Conservation (phyloP, 495 filamentous ascomycete species). For the Aspergillus conjunctus region DNA sequence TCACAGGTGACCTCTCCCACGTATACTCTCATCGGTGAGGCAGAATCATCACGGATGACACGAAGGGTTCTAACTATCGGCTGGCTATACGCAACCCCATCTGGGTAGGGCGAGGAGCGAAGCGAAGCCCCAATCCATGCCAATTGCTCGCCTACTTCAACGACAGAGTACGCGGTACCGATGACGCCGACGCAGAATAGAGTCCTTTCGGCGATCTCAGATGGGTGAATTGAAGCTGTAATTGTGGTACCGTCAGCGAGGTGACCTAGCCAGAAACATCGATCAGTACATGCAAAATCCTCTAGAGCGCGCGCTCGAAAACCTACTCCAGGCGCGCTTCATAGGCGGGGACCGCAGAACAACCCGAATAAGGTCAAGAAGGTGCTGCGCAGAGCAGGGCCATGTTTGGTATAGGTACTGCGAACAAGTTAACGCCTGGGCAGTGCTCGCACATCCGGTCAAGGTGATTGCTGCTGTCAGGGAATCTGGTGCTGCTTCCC, state of each 20-base stretch:
- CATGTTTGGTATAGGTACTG: constrained; percentile 37
- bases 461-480: constrained; percentile 27
- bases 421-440: constrained; percentile 33
- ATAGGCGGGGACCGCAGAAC: too few relatives aligned
- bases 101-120: constrained; percentile 18
- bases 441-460: constrained; percentile 28
- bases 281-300: too few relatives aligned
- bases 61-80: background rate
- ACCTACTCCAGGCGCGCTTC: too few relatives aligned
- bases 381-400: too few relatives aligned
- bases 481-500: background rate
- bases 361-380: too few relatives aligned
- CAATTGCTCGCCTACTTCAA: constrained; percentile 25
- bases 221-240: too few relatives aligned
- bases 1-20: background rate
- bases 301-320: too few relatives aligned
- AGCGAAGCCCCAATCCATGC: constrained; percentile 28
- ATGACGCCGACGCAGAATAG: constrained; percentile 2
- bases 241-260: too few relatives aligned
- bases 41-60: background rate
- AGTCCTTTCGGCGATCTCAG: too few relatives aligned
- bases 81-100: constrained; percentile 2
- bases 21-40: too few relatives aligned
- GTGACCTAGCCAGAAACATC: too few relatives aligned
- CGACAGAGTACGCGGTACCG: constrained; percentile 18